Evolutionary conservation across 129 eudicot species (phyloP), one percentile per base, ranked within the genome.

Genomic region (Saussurea involucrata): DNA sequence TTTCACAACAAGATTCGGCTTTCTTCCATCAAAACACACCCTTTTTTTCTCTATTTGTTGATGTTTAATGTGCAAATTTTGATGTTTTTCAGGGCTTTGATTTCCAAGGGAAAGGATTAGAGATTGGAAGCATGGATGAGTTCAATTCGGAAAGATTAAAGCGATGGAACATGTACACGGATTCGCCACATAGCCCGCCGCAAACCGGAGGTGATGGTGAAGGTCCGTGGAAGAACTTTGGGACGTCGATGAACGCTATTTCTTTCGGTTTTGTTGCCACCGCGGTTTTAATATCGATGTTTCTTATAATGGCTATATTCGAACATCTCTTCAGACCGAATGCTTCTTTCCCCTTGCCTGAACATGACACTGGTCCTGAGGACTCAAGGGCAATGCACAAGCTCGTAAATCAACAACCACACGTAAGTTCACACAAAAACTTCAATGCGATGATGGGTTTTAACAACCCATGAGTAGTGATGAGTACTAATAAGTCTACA

Each of bases 211-310:
- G 63, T 36, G 80, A 86, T 11, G 68, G 75, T 22, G 86, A 87
- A 58, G 92, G 86, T 68, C 86, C 90, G 34, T 88, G 96, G 93
- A 90, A 86, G 82, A 85, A 83, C 83, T 76, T 81, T 11, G 97
- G 95, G 71, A 78, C 92, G 24, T 92, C 97, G 17, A 92, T 92
- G 92, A 87, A 85, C 28, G 97, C 97, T 29, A 88, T 91, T 75
- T 91, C 94, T 25, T 87, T 86, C 29, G 97, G 97, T 22, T 91
- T 91, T 74, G 97, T 91, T 24, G 97, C 97, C 34, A 91, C 97
- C 0, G 97, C 97, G 5, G 83, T 92, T 71, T 78, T 92, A 76
- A 89, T 92, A 69, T 89, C 97, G 7, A 92, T 92, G 97, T 92
- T 92, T 33, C 89, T 92, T 24, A 83, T 92, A 46, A 92, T 92